phyloP scores from a whole-genome alignment of 352 stramenopile genomes.

The Phytophthora chlamydospora region DNA sequence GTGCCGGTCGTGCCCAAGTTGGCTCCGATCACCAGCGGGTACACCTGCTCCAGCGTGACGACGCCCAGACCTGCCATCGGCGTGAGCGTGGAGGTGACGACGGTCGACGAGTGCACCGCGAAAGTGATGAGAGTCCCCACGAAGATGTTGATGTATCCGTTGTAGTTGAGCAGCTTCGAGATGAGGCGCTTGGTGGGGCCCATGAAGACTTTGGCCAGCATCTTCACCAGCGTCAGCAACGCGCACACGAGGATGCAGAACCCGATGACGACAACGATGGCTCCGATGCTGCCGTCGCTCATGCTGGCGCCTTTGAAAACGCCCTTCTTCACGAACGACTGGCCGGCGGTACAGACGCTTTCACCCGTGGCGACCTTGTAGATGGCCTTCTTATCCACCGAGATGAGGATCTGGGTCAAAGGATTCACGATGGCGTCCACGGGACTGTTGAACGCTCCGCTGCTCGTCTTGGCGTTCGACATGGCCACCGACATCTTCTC shows the following conservation, averaged over 20 bases:
- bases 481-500: slow-evolving; percentile 49
- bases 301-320: slow-evolving; percentile 33
- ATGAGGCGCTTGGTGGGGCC: slow-evolving; percentile 84
- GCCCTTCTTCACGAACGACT: slow-evolving; percentile 40
- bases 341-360: slow-evolving; percentile 13
- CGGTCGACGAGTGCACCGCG: slow-evolving; percentile 85
- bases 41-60: slow-evolving; percentile 86
- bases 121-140: slow-evolving; percentile 85
- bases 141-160: slow-evolving; percentile 86
- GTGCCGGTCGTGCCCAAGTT: slow-evolving; percentile 92
- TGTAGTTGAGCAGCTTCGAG: slow-evolving; percentile 83
- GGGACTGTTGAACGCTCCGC: slow-evolving; percentile 40
- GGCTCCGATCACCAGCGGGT: slow-evolving; percentile 88
- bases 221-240: slow-evolving; percentile 44
- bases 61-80: slow-evolving; percentile 87
- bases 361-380: slow-evolving; percentile 35
- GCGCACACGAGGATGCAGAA: slow-evolving; percentile 48
- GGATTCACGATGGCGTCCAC: slow-evolving; percentile 46
- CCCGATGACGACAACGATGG: slow-evolving; percentile 43
- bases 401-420: slow-evolving; percentile 27
- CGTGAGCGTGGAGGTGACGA: slow-evolving; percentile 87
- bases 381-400: slow-evolving; percentile 40
- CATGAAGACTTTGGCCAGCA: slow-evolving; percentile 61
- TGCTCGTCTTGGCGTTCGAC: slow-evolving; percentile 28
- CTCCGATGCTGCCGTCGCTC: slow-evolving; percentile 42